Conservation (phyloP, 1,284 basidiomycete species). For the Apiotrichum domesticum region DNA sequence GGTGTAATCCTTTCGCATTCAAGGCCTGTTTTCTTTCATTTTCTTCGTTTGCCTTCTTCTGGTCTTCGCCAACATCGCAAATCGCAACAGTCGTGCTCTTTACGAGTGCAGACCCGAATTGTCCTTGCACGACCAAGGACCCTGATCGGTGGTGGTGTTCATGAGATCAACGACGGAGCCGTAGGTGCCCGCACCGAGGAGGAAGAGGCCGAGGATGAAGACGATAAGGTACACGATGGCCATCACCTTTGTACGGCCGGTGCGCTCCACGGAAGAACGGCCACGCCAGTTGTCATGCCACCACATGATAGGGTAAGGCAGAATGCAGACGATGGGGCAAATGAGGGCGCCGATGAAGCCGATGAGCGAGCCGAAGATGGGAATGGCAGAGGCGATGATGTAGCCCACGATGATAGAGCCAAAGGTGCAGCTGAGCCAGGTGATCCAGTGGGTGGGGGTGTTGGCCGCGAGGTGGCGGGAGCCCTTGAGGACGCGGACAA, state of each 20-base stretch:
- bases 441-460: constrained; percentile 55
- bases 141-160: constrained; percentile 7
- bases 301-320: constrained; percentile 30
- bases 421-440: constrained; percentile 53
- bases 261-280: constrained; percentile 5
- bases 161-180: constrained; percentile 25
- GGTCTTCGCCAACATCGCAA: too few species aligned
- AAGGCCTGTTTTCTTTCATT: too few species aligned
- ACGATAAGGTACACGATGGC: constrained; percentile 12
- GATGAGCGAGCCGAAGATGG: constrained; percentile 28
- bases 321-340: constrained; percentile 21
- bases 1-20: too few species aligned
- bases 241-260: neutral
- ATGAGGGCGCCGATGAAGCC: constrained; percentile 29
- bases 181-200: constrained; percentile 32
- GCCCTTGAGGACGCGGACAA: constrained; percentile 57
- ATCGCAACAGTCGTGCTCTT: neutral
- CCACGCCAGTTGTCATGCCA: constrained; percentile 27
- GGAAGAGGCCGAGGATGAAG: constrained; percentile 23
- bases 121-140: constrained; percentile 24
- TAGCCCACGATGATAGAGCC: constrained; percentile 13
- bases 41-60: too few species aligned
- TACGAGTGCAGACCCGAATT: constrained; percentile 13
- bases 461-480: constrained; percentile 57
- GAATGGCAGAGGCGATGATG: constrained; percentile 21